These are phyloP conservation scores for Macadamia tetraphylla DNA, from an alignment of 164 flowering plant species.

Conservation along the genomic window DNA sequence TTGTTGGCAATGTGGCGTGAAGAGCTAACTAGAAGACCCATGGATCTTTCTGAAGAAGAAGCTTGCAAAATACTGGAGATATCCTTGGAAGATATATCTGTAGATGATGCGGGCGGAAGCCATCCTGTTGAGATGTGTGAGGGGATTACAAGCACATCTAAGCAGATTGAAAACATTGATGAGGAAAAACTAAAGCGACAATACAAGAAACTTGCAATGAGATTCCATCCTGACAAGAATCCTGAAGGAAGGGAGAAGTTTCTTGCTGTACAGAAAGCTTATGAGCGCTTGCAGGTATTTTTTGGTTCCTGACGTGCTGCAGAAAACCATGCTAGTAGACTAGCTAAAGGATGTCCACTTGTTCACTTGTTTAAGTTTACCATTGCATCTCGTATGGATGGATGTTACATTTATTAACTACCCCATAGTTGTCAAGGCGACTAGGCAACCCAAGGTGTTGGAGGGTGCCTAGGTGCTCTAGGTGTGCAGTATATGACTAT, in stretches of 20 bases:
- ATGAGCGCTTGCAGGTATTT: constrained; percentile 92
- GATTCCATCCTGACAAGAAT: constrained; percentile 97
- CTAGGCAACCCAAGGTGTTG: too few species aligned
- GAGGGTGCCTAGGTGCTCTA: too few species aligned
- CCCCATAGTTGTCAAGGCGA: too few species aligned
- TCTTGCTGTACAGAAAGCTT: constrained; percentile 97
- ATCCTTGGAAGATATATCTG: constrained; percentile 67
- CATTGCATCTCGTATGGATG: too few species aligned
- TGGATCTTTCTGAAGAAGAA: constrained; percentile 99
- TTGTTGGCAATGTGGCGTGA: constrained; percentile 99
- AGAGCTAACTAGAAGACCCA: constrained; percentile 91
- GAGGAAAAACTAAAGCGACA: constrained; percentile 98
- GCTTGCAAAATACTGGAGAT: constrained; percentile 95
- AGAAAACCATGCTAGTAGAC: too few species aligned
- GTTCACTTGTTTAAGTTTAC: too few species aligned
- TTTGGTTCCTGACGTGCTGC: too few species aligned
- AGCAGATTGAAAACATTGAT: constrained; percentile 84
- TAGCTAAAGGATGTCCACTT: too few species aligned
- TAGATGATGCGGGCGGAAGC: constrained; percentile 32
- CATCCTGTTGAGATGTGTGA: constrained; percentile 36
- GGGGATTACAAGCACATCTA: constrained; percentile 51
- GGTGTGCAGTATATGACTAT: too few species aligned
- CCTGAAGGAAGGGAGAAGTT: constrained; percentile 99
- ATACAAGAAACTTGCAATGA: constrained; percentile 97
- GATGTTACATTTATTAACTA: too few species aligned